A percentile compares a stretch with the other conserved stretches of the same genome.
phyloP scores from a whole-genome alignment of 495 filamentous ascomycete genomes.

The Friedmanniomyces simplex region DNA sequence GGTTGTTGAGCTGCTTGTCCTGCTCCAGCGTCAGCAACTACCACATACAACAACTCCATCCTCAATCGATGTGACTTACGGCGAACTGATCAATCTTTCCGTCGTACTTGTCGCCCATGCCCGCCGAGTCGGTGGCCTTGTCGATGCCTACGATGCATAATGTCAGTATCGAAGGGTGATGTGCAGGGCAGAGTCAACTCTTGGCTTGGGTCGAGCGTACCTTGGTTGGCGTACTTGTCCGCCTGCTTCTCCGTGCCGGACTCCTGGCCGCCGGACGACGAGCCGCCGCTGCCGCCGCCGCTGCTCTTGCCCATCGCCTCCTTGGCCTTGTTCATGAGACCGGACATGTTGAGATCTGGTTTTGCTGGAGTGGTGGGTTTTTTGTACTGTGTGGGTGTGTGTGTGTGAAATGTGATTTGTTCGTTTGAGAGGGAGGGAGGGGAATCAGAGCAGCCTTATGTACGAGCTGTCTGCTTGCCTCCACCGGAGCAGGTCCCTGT shows the following conservation, averaged over 20 bases:
- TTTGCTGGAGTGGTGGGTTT: background rate
- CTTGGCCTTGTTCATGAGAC: conserved; percentile 5
- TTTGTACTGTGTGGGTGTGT: background rate
- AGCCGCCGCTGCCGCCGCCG: background rate
- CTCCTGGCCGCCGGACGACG: background rate
- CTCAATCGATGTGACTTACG: background rate
- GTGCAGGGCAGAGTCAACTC: too few species aligned
- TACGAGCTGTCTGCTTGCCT: too few species aligned
- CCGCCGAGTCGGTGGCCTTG: conserved; percentile 1
- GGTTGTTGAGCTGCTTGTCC: background rate
- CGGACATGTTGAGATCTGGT: background rate
- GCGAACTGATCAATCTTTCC: background rate
- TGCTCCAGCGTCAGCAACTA: background rate
- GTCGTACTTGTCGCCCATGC: conserved; percentile 6
- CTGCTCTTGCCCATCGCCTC: conserved; percentile 3
- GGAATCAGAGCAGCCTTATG: too few species aligned
- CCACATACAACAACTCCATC: background rate
- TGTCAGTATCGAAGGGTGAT: too few species aligned
- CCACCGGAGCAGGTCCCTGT: too few species aligned
- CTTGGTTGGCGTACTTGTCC: background rate
- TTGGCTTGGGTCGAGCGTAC: too few species aligned
- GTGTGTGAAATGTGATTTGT: background rate
- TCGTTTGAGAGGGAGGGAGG: too few species aligned
- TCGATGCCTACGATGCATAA: background rate
- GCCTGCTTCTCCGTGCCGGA: background rate